Evolutionary conservation across 1,284 basidiomycete species (phyloP), one percentile per base, ranked within the genome.

Genomic region (Leccinum solheimii): DNA sequence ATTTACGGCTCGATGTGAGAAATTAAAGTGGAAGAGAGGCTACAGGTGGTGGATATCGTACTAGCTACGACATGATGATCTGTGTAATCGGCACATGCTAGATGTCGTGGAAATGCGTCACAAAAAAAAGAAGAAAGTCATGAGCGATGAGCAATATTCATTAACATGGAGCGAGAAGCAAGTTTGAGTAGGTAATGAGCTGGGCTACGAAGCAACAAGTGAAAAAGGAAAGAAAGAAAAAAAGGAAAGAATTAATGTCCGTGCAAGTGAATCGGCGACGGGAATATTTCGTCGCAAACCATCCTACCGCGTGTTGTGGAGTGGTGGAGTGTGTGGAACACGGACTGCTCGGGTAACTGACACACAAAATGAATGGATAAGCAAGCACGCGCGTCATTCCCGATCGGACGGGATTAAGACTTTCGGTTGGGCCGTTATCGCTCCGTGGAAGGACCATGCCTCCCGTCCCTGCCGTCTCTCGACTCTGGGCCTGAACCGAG

Each of bases 401-500:
- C 51, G 40, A 54, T 55, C 38, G 56, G 21, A 43, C 55, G 38
- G 45, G 21, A 48, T 23, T 23, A 56, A 57, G 51, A 43, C 51
- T 55, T 58, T 53, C n/a, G 50, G 49, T n/a, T 14, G 43, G 16
- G 21, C 59, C 52, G 51, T 67, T 54, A 75, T n/a, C 72, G 72
- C 23, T 76, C 70, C 34, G 55, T 45, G 56, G 72, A 57, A 62
- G 69, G 75, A 50, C 66, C 74, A 54, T 72, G 71, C 38, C 72
- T 69, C 51, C 55, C 59, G 21, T 76, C 70, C 62, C 68, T 67
- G 49, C 49, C 13, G 6, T 72, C 73, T 51, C 72, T 71, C 45
- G 43, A 32, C 32, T 76, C 75, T 52, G 75, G 74, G 58, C 66
- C 54, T 30, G 70, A 60, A 50, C 59, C 55, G 49, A 50, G 62